Base-by-base conservation (phyloP, 805 yeast species). In the Wickerhamomyces bovis region DNA sequence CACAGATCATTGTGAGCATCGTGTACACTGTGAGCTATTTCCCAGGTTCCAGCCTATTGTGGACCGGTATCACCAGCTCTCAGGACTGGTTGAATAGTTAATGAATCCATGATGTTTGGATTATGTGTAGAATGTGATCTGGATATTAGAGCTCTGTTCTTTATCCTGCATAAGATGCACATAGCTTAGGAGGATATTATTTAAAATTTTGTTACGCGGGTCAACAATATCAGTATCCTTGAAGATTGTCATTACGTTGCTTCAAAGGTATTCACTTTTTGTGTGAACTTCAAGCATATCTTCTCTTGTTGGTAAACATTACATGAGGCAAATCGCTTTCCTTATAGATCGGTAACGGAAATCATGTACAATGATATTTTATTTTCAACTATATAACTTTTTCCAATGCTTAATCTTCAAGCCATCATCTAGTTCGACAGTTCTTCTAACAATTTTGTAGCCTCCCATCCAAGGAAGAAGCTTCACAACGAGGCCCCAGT, bases 401-500 rank as follows among this genome's bases (percentile, higher is more conserved):
- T 43, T 43, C 52, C 52, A 49, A 19, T 43, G 36, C 16, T 49
- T 49, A 3, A 49, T 35, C 15, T 41, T 49, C 25, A 49, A 38
- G 1, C 49, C 49, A 35, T 46, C 52, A 4, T 22, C 21, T 11
- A 49, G 22, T 13, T 11, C 19, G 9, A 46, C 44, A 2, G 49
- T 49, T 30, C 33, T 43, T 46, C 52, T 43, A 16, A 39, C 28
- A 6, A 49, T 43, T 10, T 13, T 26, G 25, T 49, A 49, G 9
- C 43, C 45, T 2, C 42, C 41, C n/a, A 35, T 10, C 49, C 50
- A 51, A 3, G 68, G 54, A 4, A 46, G n/a, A 15, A 43, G 15
- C 39, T 49, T 49, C 1, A 49, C 49, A 9, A 39, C 33, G 4
- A 46, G 7, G 19, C 41, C 28, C 54, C 54, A 51, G 19, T 51